A percentile compares a stretch with the other conserved stretches of the same genome.
Evolutionary conservation across 441 rosid genomes (phyloP).

Genomic region (Adansonia rubrostipa): DNA sequence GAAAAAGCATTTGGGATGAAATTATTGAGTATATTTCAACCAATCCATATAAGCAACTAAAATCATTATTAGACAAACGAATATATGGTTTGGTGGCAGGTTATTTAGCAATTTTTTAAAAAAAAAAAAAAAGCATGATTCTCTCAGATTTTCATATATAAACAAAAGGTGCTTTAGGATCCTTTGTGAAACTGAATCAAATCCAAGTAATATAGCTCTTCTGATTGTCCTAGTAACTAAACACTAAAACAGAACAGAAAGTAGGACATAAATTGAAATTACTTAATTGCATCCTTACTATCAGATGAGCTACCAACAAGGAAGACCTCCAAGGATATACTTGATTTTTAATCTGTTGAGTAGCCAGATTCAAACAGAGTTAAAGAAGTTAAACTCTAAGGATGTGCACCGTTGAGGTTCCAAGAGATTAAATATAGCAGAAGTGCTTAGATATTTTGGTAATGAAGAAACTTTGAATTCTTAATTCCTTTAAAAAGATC

Average conservation of each 20-base stretch:
- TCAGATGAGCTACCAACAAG: neutral
- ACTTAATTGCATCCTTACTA: neutral
- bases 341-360: neutral
- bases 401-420: neutral
- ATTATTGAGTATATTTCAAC: neutral
- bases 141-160: neutral
- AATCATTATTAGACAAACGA: neutral
- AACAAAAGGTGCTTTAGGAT: neutral
- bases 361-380: neutral
- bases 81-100: neutral
- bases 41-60: neutral
- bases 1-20: conserved; percentile 2
- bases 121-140: neutral
- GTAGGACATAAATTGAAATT: too few relatives aligned
- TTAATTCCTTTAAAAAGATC: too few relatives aligned
- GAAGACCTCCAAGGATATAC: neutral
- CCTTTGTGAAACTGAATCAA: neutral
- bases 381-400: neutral
- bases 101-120: neutral
- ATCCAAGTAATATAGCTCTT: neutral
- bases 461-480: too few relatives aligned
- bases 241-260: neutral
- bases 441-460: too few relatives aligned
- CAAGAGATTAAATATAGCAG: neutral
- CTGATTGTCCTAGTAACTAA: neutral